Evolutionary conservation across 129 eudicot species (phyloP).

Genomic region (Solidago caesia): DNA sequence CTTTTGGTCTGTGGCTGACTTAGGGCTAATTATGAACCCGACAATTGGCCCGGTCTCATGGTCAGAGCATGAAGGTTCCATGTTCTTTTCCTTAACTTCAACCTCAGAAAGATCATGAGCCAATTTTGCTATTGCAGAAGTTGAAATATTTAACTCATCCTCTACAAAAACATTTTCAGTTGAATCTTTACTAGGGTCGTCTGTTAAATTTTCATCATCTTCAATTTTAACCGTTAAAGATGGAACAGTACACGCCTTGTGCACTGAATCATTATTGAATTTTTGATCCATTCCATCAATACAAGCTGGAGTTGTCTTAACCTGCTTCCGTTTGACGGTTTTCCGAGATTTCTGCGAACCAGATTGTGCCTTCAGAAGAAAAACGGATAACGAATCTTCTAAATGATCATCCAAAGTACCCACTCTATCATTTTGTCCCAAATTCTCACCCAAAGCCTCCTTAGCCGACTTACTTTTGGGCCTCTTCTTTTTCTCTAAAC

Average conservation of each 20-base stretch:
- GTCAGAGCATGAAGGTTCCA: constrained; percentile 7
- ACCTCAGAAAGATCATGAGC: constrained; percentile 24
- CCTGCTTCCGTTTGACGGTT: constrained; percentile 36
- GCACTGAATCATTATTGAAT: constrained; percentile 13
- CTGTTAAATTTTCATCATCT: constrained; percentile 20
- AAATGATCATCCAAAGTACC: constrained; percentile 35
- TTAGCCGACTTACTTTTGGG: constrained; percentile 31
- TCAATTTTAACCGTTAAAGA: constrained; percentile 18
- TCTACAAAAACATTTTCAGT: constrained; percentile 8
- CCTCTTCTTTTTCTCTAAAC: constrained; percentile 33
- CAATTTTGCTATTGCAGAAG: constrained; percentile 24
- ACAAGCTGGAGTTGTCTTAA: constrained; percentile 29
- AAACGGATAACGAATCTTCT: constrained; percentile 69
- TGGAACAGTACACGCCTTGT: constrained; percentile 15
- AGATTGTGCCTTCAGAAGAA: constrained; percentile 59
- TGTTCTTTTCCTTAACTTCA: constrained; percentile 31
- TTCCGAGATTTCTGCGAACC: constrained; percentile 50
- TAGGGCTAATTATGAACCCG: constrained; percentile 15
- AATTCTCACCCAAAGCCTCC: constrained; percentile 17
- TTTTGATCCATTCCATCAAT: constrained; percentile 34
- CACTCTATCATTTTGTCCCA: constrained; percentile 7
- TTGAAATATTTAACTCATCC: constrained; percentile 26
- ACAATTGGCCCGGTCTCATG: constrained; percentile 6
- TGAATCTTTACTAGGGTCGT: constrained; percentile 24
- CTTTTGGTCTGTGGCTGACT: constrained; percentile 24